Base-by-base conservation (phyloP, 116 monocot species). In the Zostera marina region DNA sequence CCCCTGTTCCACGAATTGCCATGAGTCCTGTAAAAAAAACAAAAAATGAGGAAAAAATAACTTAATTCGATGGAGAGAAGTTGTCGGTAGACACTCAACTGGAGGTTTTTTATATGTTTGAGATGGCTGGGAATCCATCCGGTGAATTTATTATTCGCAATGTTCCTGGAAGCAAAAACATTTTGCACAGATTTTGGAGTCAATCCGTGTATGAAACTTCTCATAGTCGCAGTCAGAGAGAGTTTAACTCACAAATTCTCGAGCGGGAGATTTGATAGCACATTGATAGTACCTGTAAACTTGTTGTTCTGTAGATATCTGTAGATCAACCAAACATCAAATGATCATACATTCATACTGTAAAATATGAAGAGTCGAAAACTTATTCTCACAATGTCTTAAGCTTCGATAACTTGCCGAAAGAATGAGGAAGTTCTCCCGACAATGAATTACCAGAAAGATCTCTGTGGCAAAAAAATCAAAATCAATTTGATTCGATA, bases 1-100 rank as follows among this genome's bases (percentile, higher is more conserved):
- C 84, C 81, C n/a, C 72, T 66, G 62, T 45, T 88, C 93, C 93
- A 94, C 38, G 88, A 77, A 64, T 94, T 88, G 20, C 93, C 93
- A 70, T 74, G 77, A 73, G 70, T 94, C 70, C 93, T 93, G 42
- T 21, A 54, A 22, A 55, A 57, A 42, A 48, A 42, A 23, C 53
- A n/a, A 19, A 42, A 9, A 14, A 13, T 42, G 26, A 26, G n/a
- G n/a, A n/a, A n/a, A n/a, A n/a, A n/a, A n/a, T n/a, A n/a, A n/a
- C n/a, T n/a, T n/a, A n/a, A n/a, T n/a, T n/a, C n/a, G n/a, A n/a
- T n/a, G n/a, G n/a, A n/a, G n/a, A n/a, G n/a, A n/a, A n/a, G n/a
- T n/a, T n/a, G n/a, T n/a, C 13, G 14, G 20, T 51, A 47, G 12
- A 61, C 26, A 59, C 61, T 47, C n/a, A 61, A 47, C 93, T 75